Evolutionary conservation across 345 rosid genomes (phyloP), one percentile per base, ranked within the genome.

Genomic region (Pugionium dolabratum): DNA sequence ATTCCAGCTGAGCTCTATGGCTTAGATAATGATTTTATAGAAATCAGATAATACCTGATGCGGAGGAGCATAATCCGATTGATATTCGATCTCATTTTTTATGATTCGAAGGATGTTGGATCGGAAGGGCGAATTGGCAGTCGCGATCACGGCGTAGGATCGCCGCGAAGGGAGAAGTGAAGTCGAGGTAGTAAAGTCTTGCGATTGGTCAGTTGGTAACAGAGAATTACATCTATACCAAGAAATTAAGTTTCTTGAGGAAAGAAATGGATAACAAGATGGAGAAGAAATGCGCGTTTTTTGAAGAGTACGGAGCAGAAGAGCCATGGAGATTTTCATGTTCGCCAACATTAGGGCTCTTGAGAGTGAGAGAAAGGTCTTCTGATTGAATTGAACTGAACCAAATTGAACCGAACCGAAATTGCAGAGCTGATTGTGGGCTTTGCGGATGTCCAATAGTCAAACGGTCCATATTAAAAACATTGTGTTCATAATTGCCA

Each of bases 61-160:
- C 0, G 88, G 86, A 64, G 96, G 89, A 18, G 85, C 85, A 58
- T 80, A 82, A 1, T 83, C 85, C 7, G 71, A 73, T 75, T 82
- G 86, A 81, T 79, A 81, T 0, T 85, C 82, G 76, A 86, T 79
- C 73, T 85, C 80, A 44, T 78, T 72, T 65, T 79, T 60, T 48
- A 86, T 67, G 79, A 86, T 86, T 64, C 96, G 76, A 73, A 89
- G 83, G 27, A 89, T 74, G 78, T 86, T 85, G 35, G 89, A 75
- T 1, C 64, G 80, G 81, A 84, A 77, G 4, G 80, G 87, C 3
- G 94, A 85, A 39, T 56, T 51, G 18, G 79, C 55, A 58, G 59
- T 18, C 11, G 26, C 37, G 4, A 34, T 62, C 33, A 74, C 4
- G 11, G 79, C 42, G 61, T 63, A 70, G 18, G 54, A 52, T 64